Evolutionary conservation across 2,329 filamentous ascomycete genomes (phyloP).

Genomic region (Fusarium oxysporum): DNA sequence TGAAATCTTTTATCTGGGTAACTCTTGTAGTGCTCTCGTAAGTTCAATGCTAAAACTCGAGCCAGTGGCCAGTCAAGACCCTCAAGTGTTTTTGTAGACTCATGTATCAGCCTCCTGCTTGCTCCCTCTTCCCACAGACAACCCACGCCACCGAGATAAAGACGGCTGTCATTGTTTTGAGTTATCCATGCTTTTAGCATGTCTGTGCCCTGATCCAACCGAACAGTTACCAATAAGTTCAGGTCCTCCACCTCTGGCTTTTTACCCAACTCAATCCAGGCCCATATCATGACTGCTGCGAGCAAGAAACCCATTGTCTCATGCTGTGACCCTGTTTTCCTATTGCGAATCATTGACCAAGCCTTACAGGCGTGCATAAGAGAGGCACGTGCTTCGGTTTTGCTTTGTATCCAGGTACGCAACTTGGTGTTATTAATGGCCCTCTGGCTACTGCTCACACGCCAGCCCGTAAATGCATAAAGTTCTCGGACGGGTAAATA

Average conservation of each 20-base stretch:
- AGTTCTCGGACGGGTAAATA: not conserved
- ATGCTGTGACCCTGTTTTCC: not conserved
- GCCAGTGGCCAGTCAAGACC: not conserved
- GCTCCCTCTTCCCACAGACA: not conserved
- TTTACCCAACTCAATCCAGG: not conserved
- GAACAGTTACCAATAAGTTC: not conserved
- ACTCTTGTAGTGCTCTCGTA: not conserved
- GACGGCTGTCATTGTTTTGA: not conserved
- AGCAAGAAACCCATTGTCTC: not conserved
- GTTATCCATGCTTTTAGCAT: not conserved
- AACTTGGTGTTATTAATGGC: not conserved
- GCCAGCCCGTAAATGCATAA: not conserved
- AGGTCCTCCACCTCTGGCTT: not conserved
- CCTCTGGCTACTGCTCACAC: accelerated
- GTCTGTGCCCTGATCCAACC: not conserved
- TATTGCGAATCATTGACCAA: not conserved
- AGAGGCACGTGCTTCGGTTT: not conserved
- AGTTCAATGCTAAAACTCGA: not conserved
- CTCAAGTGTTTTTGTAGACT: not conserved
- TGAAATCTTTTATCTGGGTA: not conserved
- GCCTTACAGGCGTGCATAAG: not conserved
- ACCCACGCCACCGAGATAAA: not conserved
- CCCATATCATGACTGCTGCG: not conserved
- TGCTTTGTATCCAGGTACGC: not conserved
- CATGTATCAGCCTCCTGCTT: not conserved